Evolutionary conservation across 352 stramenopile genomes (phyloP), one percentile per base, ranked within the genome.

Genomic region (Phytophthora citricola): DNA sequence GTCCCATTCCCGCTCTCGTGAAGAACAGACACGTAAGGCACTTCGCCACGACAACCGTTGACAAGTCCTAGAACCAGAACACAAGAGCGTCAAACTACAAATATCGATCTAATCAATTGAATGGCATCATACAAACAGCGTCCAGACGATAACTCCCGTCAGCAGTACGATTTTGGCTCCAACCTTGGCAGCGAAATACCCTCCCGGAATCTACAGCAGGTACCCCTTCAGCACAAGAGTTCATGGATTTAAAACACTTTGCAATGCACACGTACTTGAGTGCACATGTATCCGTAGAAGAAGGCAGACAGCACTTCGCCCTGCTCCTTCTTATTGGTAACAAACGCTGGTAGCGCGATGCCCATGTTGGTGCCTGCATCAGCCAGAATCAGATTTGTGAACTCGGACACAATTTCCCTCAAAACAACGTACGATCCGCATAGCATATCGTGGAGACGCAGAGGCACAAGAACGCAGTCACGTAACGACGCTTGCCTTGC

Each of bases 241-340:
- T 43, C 46, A 29, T n/a, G 9, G 5, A 2, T 27, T 29, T 31
- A 34, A 20, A 20, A 22, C 12, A n/a, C 34, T 24, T 6, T 45
- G 24, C 2, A 36, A 26, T 40, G 65, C n/a, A 6, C 3, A 49
- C 41, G 24, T 41, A 91, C 85, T 77, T 96, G 89, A 8, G 89
- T 96, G 63, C 81, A 76, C 76, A 96, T 85, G 69, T 96, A 96
- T 43, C 89, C 89, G 44, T 93, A 96, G 71, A 94, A 96, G 68
- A 96, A 96, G 22, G 87, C 81, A 12, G 87, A 90, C 34, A 96
- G 75, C 41, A 96, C 76, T 60, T 92, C 82, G 0, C 89, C 87
- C 59, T 96, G 89, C 49, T 92, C 79, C 17, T 78, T 78, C 58
- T 93, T 93, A 70, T 83, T 75, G 46, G 76, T 71, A 15, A 94